Evolutionary conservation across 768 basidiomycete genomes (phyloP).

Genomic region (Hebeloma cylindrosporum): DNA sequence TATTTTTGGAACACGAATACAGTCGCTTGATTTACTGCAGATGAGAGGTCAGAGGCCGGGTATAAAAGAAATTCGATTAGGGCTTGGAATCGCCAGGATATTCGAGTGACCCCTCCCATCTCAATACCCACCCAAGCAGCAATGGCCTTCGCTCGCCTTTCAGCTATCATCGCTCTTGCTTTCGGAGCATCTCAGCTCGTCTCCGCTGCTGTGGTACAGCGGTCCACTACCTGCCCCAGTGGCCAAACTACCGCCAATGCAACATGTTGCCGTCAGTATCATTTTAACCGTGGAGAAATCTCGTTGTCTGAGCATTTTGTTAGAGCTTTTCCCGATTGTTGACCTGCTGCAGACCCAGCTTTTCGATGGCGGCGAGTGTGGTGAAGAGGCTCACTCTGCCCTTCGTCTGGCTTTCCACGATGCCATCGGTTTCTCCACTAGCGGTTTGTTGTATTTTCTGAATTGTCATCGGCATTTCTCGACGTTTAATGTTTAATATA

Average conservation of each 20-base stretch:
- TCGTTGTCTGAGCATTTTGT: too few relatives aligned
- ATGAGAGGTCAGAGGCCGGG: conserved; percentile 1
- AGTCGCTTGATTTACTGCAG: conserved; percentile 3
- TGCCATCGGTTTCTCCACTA: conserved; percentile 22
- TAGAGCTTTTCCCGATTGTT: conserved; percentile 2
- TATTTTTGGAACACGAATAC: conserved; percentile 11
- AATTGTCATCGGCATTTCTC: neutral
- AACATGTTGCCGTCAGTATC: conserved; percentile 23
- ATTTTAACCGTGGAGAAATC: too few relatives aligned
- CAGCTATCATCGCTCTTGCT: conserved; percentile 18
- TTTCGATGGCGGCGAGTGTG: conserved; percentile 35
- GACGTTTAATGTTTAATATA: neutral
- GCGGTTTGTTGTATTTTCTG: conserved; percentile 15
- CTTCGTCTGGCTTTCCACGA: conserved; percentile 26
- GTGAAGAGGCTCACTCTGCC: conserved; percentile 30
- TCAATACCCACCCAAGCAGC: conserved; percentile 9
- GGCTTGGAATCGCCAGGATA: conserved; percentile 14
- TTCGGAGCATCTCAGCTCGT: conserved; percentile 14
- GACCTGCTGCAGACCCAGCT: conserved; percentile 32
- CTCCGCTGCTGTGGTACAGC: conserved; percentile 22
- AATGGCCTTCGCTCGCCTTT: conserved; percentile 24
- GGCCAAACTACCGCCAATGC: conserved; percentile 27
- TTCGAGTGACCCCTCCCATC: conserved; percentile 12
- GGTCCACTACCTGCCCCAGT: conserved; percentile 24
- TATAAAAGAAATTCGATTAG: conserved; percentile 15